These are phyloP conservation scores for Chlamydomonas eustigma DNA, from an alignment of 139 green algal genomes.

Conservation along the genomic window DNA sequence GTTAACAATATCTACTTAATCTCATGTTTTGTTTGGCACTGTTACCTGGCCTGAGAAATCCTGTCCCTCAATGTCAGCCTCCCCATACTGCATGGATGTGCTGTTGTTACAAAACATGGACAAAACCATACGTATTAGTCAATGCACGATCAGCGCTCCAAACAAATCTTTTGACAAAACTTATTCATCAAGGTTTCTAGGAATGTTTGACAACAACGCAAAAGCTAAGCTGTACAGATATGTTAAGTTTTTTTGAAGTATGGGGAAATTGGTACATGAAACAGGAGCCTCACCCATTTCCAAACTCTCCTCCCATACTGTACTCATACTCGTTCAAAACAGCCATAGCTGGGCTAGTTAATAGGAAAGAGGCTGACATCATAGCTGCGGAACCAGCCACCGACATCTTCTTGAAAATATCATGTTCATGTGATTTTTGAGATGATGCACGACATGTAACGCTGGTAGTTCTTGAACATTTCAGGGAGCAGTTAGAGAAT, in stretches of 20 bases:
- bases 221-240: too few species aligned
- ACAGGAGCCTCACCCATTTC: slow-evolving; percentile 29
- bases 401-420: background rate
- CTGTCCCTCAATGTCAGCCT: slow-evolving; percentile 58
- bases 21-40: too few species aligned
- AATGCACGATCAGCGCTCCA: too few species aligned
- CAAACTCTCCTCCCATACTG: slow-evolving; percentile 65
- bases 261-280: too few species aligned
- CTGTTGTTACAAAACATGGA: too few species aligned
- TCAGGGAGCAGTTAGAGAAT: too few species aligned
- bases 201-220: too few species aligned
- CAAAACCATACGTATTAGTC: too few species aligned
- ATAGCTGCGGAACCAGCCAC: background rate
- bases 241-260: too few species aligned
- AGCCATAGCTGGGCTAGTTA: slow-evolving; percentile 12
- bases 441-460: background rate
- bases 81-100: slow-evolving; percentile 69
- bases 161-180: too few species aligned
- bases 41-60: slow-evolving; percentile 59
- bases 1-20: too few species aligned
- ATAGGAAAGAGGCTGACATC: background rate
- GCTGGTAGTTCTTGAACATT: background rate
- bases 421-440: background rate
- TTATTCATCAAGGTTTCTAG: too few species aligned
- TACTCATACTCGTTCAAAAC: slow-evolving; percentile 49